Evolutionary conservation across 306 rosid species (phyloP), one percentile per base, ranked within the genome.

Genomic region (Astragalus glycyphyllos): DNA sequence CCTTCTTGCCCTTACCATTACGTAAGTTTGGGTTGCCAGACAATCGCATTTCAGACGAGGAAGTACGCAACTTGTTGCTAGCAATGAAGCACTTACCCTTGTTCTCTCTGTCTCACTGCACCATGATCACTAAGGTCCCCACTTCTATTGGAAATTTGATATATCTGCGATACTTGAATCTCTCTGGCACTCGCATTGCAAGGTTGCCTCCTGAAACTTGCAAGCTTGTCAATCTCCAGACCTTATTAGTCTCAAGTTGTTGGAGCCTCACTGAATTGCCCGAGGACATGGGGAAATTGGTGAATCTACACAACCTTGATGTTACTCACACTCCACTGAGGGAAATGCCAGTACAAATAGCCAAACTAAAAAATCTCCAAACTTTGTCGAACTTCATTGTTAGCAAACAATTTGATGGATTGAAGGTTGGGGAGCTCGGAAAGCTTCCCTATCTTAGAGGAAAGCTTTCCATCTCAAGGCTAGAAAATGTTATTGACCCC

Each of bases 151-250:
- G 76, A 11, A 37, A 74, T 3, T 50, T 84, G 26, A 68, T 68
- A 35, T 47, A 67, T 48, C 17, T 77, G 8, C 65, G 66, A 9
- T 77, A 80, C 49, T 59, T 84, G 13, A 41, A 84, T 34, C 29
- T 80, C 7, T 77, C 73, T 9, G 0, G 0, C 16, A 63, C 69
- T 44, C 8, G 0, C 35, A 63, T 63, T 45, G n/a, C 17, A 17
- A 62, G 53, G 9, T 42, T 62, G 68, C 68, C 68, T 62, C 17
- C 53, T 62, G 53, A 16, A 42, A 64, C 40, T 26, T 44, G 55
- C 55, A 45, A 45, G 5, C 40, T 64, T 23, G n/a, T 44, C 44
- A 80, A 74, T 50, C 29, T 84, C 13, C 81, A 81, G 12, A 73
- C 78, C 0, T 42, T 81, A 16, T 23, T 69, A 9, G 14, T 83